These are phyloP conservation scores for Aspergillus pseudonomiae DNA, from an alignment of 2,329 filamentous ascomycete species.

Conservation along the genomic window DNA sequence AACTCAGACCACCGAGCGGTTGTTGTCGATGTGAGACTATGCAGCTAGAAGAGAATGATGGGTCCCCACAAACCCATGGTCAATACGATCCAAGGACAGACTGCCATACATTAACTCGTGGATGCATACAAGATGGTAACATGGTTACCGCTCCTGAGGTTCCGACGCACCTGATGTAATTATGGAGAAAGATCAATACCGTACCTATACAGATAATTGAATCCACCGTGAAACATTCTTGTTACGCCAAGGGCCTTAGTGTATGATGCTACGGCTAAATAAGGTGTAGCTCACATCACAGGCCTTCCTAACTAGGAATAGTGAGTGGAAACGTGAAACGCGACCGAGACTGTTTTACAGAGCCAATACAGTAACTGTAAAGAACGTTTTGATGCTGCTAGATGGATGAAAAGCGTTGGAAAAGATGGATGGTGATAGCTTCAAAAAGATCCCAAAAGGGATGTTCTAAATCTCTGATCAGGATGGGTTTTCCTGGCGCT, in stretches of 20 bases:
- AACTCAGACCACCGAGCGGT: slow-evolving; percentile 62
- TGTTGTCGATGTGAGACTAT: slow-evolving; percentile 51
- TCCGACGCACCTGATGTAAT: background rate
- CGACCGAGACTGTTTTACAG: slow-evolving; percentile 13
- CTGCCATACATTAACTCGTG: background rate
- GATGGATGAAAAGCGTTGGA: slow-evolving; percentile 8
- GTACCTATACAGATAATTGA: background rate
- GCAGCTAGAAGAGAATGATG: slow-evolving; percentile 1
- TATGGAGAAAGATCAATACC: slow-evolving; percentile 1
- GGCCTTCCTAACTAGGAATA: slow-evolving; percentile 11
- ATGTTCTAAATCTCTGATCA: background rate
- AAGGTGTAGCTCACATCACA: slow-evolving; percentile 12
- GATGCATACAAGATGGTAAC: background rate
- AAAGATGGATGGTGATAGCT: slow-evolving; percentile 21
- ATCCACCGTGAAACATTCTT: slow-evolving; percentile 7
- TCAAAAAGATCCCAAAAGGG: slow-evolving; percentile 19
- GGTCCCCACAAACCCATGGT: background rate
- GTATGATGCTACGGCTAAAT: background rate
- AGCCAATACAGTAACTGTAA: slow-evolving; percentile 24
- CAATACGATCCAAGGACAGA: background rate
- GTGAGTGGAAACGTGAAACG: slow-evolving; percentile 8
- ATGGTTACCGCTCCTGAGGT: background rate
- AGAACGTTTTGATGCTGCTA: slow-evolving; percentile 12
- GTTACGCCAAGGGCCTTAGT: slow-evolving; percentile 12
- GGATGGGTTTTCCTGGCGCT: slow-evolving; percentile 3